Evolutionary conservation across 2,329 filamentous ascomycete species (phyloP).

Genomic region (Bipolaris bicolor): DNA sequence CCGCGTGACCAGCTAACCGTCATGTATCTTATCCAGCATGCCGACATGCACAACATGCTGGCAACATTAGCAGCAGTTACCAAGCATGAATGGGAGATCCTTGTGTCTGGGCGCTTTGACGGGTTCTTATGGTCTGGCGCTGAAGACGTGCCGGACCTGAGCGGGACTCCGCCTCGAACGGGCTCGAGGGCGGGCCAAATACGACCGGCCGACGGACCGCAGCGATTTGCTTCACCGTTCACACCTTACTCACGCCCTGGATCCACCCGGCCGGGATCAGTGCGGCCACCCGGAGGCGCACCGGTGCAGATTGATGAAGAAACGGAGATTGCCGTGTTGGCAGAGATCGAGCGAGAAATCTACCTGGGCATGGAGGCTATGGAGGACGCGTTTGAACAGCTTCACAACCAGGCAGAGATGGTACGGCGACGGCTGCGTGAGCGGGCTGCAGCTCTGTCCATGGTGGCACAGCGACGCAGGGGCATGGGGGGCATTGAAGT

Average conservation of each 20-base stretch:
- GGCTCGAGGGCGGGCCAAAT: constrained; percentile 51
- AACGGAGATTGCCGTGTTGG: constrained; percentile 85
- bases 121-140: constrained; percentile 94
- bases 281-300: constrained; percentile 55
- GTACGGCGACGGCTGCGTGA: constrained; percentile 81
- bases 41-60: constrained; percentile 81
- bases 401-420: constrained; percentile 84
- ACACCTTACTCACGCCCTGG: constrained; percentile 47
- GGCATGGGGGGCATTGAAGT: constrained; percentile 51
- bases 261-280: constrained; percentile 32
- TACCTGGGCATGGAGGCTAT: constrained; percentile 92
- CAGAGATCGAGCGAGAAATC: constrained; percentile 91
- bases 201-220: constrained; percentile 47
- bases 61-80: constrained; percentile 87
- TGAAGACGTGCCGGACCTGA: constrained; percentile 59
- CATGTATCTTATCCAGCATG: constrained; percentile 84
- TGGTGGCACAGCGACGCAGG: constrained; percentile 66
- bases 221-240: constrained; percentile 53
- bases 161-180: constrained; percentile 27
- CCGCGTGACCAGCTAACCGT: constrained; percentile 87
- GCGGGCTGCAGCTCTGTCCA: constrained; percentile 77
- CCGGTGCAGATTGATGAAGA: constrained; percentile 92
- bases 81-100: constrained; percentile 93
- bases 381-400: constrained; percentile 89
- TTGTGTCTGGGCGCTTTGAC: constrained; percentile 91